Conservation (phyloP, 1,284 basidiomycete genomes). For the Tremellales sp. region DNA sequence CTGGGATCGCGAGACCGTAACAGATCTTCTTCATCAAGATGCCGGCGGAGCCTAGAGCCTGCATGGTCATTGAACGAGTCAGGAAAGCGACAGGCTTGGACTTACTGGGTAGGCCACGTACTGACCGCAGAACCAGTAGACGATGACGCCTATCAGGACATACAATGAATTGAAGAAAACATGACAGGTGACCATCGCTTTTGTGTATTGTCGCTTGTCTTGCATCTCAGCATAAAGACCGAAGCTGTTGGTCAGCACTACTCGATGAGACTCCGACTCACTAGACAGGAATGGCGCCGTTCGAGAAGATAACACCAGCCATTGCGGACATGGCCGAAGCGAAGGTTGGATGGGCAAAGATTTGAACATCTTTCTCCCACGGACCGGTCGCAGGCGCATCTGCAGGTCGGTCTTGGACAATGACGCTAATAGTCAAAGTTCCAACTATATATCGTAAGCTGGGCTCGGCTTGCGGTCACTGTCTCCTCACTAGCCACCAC, state of each 20-base stretch:
- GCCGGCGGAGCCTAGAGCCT: slow-evolving; percentile 48
- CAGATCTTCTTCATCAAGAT: slow-evolving; percentile 40
- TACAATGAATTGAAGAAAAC: slow-evolving; percentile 31
- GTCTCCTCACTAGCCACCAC: no score
- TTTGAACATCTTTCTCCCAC: slow-evolving; percentile 23
- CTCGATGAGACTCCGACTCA: no score
- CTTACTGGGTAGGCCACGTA: slow-evolving; percentile 47
- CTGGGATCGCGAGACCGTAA: slow-evolving; percentile 40
- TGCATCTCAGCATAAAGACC: slow-evolving; percentile 43
- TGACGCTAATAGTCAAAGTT: slow-evolving; percentile 39
- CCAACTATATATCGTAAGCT: no score
- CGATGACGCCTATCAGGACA: slow-evolving; percentile 18
- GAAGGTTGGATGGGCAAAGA: slow-evolving; percentile 16
- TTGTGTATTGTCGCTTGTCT: slow-evolving; percentile 16
- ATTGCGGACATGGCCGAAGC: slow-evolving; percentile 27
- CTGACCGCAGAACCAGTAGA: slow-evolving; percentile 37
- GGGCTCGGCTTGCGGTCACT: no score
- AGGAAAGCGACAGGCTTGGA: no score
- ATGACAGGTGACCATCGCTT: slow-evolving; percentile 28
- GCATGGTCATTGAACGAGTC: slow-evolving; percentile 29
- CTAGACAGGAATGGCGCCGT: slow-evolving; percentile 25
- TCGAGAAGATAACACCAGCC: slow-evolving; percentile 33
- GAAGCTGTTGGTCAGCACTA: slow-evolving; percentile 38
- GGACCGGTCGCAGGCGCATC: slow-evolving; percentile 33
- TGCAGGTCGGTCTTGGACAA: slow-evolving; percentile 37